Evolutionary conservation across 2,329 filamentous ascomycete genomes (phyloP).

Genomic region (Alternaria tenuissima): DNA sequence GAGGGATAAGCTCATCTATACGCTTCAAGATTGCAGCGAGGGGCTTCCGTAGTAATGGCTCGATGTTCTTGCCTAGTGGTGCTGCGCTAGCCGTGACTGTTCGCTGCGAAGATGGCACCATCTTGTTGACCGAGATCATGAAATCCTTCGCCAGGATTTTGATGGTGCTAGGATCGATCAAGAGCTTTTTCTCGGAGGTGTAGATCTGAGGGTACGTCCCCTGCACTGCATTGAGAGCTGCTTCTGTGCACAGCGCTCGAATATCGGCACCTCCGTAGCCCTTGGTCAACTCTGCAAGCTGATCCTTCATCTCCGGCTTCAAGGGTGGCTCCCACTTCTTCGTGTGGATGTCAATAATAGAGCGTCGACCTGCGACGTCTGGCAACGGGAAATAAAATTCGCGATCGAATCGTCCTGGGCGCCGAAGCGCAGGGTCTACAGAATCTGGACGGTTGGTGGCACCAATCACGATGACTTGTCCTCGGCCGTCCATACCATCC

Average conservation of each 20-base stretch:
- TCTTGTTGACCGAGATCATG: constrained; percentile 95
- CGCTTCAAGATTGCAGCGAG: constrained; percentile 73
- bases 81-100: constrained; percentile 85
- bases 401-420: constrained; percentile 92
- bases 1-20: constrained; percentile 79
- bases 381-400: constrained; percentile 98
- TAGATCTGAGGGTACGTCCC: constrained; percentile 97
- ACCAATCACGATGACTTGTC: constrained; percentile 95
- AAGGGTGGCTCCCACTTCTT: constrained; percentile 86
- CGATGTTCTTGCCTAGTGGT: constrained; percentile 79
- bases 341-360: constrained; percentile 95
- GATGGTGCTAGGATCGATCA: constrained; percentile 86
- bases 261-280: constrained; percentile 97
- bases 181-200: constrained; percentile 83
- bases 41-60: constrained; percentile 79
- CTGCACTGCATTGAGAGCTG: constrained; percentile 93
- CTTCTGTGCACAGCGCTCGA: constrained; percentile 92
- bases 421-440: constrained; percentile 92
- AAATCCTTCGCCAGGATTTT: constrained; percentile 92
- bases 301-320: constrained; percentile 78
- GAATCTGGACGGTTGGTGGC: constrained; percentile 98
- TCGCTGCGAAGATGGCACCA: constrained; percentile 92
- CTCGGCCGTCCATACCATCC: constrained; percentile 62
- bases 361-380: constrained; percentile 77
- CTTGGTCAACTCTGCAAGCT: constrained; percentile 87